Base-by-base conservation (phyloP, 2,329 filamentous ascomycete species). In the Mollisia scopiformis region DNA sequence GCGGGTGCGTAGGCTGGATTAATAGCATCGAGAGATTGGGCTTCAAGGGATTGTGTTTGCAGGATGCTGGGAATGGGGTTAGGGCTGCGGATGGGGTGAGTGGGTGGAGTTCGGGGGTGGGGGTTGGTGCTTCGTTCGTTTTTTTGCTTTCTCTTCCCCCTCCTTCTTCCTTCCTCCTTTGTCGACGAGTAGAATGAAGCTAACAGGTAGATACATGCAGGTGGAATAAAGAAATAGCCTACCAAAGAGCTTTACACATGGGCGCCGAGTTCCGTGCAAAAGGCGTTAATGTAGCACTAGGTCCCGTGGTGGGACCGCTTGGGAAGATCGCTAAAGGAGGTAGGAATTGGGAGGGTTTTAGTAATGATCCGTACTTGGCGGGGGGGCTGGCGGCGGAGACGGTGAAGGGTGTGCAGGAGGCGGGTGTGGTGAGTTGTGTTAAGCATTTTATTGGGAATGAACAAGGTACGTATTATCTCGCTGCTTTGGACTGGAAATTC, bases 271-370 rank as follows among this genome's bases (percentile, higher is more conserved):
- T 91, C 71, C 82, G 80, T 59, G 86, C 78, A 55, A 93, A 93
- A 75, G 91, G 91, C 58, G 81, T 91, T 31, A 88, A 93, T 71
- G 81, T 92, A 14, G 85, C 88, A 70, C 80, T 94, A 5, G 91
- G 90, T 5, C 70, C 69, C 10, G 67, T 68, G 4, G 88, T 91
- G 75, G 89, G 89, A 0, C 88, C 89, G 3, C 75, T 93, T 31
- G 90, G 90, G 55, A 82, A 88, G 64, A 78, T 82, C 31, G 84
- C 88, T 1, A 83, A 88, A 65, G 87, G 86, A 43, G 89, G 89
- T n/a, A 79, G 88, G 35, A 89, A 88, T 70, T 91, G 89, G 88
- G 85, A 87, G 74, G 80, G 79, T 1, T 78, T 79, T 13, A 61
- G 52, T 13, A 68, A 64, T 55, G 69, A 71, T 58, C 68, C 90